Conservation (phyloP, 768 basidiomycete species). For the Filobasidium floriforme region DNA sequence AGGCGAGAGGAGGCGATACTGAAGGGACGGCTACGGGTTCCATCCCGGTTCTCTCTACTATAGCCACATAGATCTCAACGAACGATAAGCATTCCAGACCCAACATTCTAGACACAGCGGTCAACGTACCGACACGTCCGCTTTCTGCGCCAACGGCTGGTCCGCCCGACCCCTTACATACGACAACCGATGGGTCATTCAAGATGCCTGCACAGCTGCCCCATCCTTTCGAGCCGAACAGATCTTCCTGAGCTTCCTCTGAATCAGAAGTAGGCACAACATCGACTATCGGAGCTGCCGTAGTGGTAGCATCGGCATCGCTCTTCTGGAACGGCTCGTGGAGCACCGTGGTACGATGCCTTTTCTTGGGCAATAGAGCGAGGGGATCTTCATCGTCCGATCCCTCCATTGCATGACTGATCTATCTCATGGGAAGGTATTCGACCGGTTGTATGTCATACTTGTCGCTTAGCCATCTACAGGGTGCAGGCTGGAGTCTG, state of each 20-base stretch:
- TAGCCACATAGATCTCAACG: too few relatives aligned
- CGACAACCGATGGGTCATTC: background rate
- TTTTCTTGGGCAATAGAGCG: background rate
- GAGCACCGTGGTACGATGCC: background rate
- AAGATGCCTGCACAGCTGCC: background rate
- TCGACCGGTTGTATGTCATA: too few relatives aligned
- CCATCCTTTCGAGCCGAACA: background rate
- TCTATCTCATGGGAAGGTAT: background rate
- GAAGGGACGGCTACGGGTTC: too few relatives aligned
- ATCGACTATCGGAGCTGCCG: background rate
- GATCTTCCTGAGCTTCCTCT: background rate
- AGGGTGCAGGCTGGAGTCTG: too few relatives aligned
- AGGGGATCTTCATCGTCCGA: slow-evolving; percentile 5
- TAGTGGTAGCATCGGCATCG: background rate
- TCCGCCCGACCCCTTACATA: background rate
- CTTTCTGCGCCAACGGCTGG: too few relatives aligned
- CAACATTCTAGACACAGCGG: too few relatives aligned
- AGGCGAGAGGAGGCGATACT: too few relatives aligned
- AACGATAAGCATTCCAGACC: too few relatives aligned
- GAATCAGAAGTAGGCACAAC: slow-evolving; percentile 5
- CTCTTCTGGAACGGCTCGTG: background rate
- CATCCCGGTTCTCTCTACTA: too few relatives aligned
- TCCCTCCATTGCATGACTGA: background rate
- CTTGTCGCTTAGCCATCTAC: too few relatives aligned
- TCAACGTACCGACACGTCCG: too few relatives aligned